Conservation (phyloP, 192 early-diverging fungal genomes). For the Podila epicladia region DNA sequence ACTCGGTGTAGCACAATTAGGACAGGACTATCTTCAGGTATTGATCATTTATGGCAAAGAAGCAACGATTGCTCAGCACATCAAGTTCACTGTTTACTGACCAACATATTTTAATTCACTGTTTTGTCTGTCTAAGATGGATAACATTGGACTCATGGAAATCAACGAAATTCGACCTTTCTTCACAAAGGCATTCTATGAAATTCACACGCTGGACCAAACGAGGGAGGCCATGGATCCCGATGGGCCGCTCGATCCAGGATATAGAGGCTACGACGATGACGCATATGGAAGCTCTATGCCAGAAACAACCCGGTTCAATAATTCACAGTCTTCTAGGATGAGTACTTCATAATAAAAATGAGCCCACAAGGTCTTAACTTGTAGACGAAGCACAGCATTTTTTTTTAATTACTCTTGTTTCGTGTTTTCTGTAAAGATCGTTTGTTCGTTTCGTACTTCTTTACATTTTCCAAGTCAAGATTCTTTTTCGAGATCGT, state of each 20-base stretch:
- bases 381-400: background rate
- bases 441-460: too few species aligned
- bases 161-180: slow-evolving; percentile 95
- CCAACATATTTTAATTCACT: slow-evolving; percentile 4
- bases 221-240: slow-evolving; percentile 5
- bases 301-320: background rate
- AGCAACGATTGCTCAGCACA: background rate
- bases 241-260: background rate
- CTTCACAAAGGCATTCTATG: slow-evolving; percentile 83
- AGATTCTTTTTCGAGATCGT: too few species aligned
- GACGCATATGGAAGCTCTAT: background rate
- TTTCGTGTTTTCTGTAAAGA: too few species aligned
- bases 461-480: too few species aligned
- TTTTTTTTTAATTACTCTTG: too few species aligned
- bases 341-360: background rate
- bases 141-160: slow-evolving; percentile 86
- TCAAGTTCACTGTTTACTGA: too few species aligned
- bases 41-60: background rate
- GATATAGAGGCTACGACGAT: background rate
- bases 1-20: slow-evolving; percentile 71
- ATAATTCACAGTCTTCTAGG: background rate
- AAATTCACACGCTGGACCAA: slow-evolving; percentile 62
- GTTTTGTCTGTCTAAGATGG: slow-evolving; percentile 62
- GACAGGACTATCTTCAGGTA: slow-evolving; percentile 76
- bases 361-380: background rate